These are phyloP conservation scores for Psilocybe cubensis DNA, from an alignment of 768 basidiomycete genomes.

Conservation along the genomic window DNA sequence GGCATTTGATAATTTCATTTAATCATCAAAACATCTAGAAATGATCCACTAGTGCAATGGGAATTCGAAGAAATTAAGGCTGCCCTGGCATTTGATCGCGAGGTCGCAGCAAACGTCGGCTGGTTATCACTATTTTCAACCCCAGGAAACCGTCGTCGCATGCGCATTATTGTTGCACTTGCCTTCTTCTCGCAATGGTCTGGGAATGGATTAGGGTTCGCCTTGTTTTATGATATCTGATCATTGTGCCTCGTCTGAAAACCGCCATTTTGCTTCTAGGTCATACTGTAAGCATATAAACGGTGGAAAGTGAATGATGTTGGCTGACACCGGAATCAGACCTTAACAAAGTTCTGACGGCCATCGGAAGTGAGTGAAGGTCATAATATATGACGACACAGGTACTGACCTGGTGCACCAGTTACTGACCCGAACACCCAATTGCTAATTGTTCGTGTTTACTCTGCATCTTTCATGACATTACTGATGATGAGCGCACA, in stretches of 20 bases:
- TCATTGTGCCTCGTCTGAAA: constrained; percentile 6
- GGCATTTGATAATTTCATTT: background rate
- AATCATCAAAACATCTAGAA: constrained; percentile 25
- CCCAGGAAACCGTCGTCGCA: constrained; percentile 53
- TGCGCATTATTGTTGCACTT: constrained; percentile 59
- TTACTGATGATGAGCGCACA: background rate
- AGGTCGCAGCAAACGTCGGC: constrained; percentile 40
- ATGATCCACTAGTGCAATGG: constrained; percentile 59
- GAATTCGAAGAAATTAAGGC: constrained; percentile 68
- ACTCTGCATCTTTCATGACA: background rate
- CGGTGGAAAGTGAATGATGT: background rate
- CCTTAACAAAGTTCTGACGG: constrained; percentile 54
- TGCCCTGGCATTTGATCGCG: constrained; percentile 46
- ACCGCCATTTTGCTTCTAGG: constrained; percentile 7
- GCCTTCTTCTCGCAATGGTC: constrained; percentile 66
- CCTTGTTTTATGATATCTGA: background rate
- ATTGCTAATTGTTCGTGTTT: constrained; percentile 33
- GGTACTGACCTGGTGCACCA: constrained; percentile 13
- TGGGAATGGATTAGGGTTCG: constrained; percentile 49
- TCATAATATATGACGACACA: background rate
- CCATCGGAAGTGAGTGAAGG: constrained; percentile 44
- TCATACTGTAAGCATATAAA: constrained; percentile 45
- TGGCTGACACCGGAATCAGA: constrained; percentile 21
- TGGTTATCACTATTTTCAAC: constrained; percentile 50
- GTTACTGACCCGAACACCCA: constrained; percentile 48